Percentiles rank a stretch among this genome's conserved stretches.
phyloP scores from a whole-genome alignment of 139 green algal species.

The Chlorella sp. region DNA sequence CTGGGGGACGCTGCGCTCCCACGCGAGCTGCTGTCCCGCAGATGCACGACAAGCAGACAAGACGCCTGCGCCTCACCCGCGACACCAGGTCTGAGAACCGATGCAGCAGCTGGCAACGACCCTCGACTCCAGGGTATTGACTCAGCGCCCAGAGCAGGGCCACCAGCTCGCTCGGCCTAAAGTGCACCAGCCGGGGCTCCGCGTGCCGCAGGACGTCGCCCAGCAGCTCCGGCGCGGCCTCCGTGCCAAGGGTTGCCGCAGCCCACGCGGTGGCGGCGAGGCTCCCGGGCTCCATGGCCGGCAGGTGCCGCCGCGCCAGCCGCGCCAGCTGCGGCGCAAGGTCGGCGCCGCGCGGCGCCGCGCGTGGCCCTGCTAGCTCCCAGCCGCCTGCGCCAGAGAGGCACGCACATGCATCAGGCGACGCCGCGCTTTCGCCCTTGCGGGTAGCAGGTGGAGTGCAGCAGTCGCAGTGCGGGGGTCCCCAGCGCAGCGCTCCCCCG shows the following conservation, averaged over 20 bases:
- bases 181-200: slow-evolving; percentile 1
- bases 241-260: background rate
- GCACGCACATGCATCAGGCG: background rate
- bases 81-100: slow-evolving; percentile 2
- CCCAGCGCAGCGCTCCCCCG: no score
- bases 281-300: background rate
- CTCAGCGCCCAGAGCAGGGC: slow-evolving; percentile 38
- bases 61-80: slow-evolving; percentile 18
- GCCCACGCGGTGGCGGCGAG: slow-evolving; percentile 7
- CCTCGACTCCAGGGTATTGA: background rate
- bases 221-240: background rate
- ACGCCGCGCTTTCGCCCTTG: background rate
- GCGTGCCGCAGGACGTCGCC: slow-evolving; percentile 3
- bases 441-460: background rate
- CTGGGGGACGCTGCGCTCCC: no score
- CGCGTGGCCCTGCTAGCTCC: background rate
- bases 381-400: background rate
- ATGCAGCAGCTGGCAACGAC: slow-evolving; percentile 3
- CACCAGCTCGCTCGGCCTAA: slow-evolving; percentile 24
- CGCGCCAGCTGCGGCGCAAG: background rate
- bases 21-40: no score
- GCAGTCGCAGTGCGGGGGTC: no score
- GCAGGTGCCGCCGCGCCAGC: background rate
- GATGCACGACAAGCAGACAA: no score
- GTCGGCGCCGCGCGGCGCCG: background rate